These are phyloP conservation scores for Colletotrichum navitas DNA, from an alignment of 2,329 filamentous ascomycete species.

Conservation along the genomic window DNA sequence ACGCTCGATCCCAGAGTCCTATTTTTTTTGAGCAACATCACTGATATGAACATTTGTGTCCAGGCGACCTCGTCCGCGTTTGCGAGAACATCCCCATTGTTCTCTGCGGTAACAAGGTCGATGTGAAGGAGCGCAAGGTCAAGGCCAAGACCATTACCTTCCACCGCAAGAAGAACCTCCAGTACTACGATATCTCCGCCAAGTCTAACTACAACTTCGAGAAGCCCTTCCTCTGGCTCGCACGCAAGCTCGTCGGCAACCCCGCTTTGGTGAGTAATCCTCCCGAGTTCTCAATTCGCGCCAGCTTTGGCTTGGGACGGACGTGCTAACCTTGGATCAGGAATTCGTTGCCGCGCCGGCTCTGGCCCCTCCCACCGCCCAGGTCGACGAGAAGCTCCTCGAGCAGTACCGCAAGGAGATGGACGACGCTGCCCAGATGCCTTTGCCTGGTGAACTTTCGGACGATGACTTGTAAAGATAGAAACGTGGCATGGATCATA, in stretches of 20 bases:
- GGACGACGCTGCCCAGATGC: slow-evolving; percentile 81
- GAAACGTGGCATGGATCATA: slow-evolving; percentile 26
- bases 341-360: slow-evolving; percentile 97
- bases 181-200: slow-evolving; percentile 99
- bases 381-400: slow-evolving; percentile 87
- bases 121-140: slow-evolving; percentile 99
- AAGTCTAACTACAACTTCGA: slow-evolving; percentile 99
- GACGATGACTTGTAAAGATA: slow-evolving; percentile 72
- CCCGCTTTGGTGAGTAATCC: slow-evolving; percentile 76
- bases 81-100: slow-evolving; percentile 99
- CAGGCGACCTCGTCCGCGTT: slow-evolving; percentile 97
- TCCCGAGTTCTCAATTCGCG: slow-evolving; percentile 1
- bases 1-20: neutral
- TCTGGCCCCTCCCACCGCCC: slow-evolving; percentile 91
- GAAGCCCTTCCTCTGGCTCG: slow-evolving; percentile 99
- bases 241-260: slow-evolving; percentile 98
- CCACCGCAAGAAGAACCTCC: slow-evolving; percentile 99
- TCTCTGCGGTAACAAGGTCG: slow-evolving; percentile 99
- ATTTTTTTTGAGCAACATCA: neutral
- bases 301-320: neutral
- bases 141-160: slow-evolving; percentile 99
- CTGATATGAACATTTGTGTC: neutral
- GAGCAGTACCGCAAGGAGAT: slow-evolving; percentile 91
- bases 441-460: slow-evolving; percentile 95
- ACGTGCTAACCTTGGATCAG: slow-evolving; percentile 61